Percentiles rank a stretch among this genome's conserved stretches.
These are phyloP conservation scores for Rhododendron henanense DNA, from an alignment of 148 eudicot species.

Conservation along the genomic window DNA sequence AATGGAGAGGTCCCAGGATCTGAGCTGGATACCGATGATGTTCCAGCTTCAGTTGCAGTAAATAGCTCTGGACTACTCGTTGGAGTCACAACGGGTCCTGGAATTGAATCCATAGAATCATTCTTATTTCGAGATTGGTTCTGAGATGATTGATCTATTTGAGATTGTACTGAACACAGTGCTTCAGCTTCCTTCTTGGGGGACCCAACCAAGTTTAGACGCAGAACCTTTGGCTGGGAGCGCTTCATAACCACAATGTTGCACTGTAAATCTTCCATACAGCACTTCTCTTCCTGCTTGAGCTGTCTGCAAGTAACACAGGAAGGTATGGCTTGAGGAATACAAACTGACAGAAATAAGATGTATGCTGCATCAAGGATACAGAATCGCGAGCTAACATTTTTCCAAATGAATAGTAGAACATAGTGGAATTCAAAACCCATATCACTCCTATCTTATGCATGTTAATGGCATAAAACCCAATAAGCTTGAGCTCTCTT, in stretches of 20 bases:
- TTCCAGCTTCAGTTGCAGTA: slow-evolving; percentile 85
- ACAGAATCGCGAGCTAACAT: neutral
- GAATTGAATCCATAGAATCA: slow-evolving; percentile 26
- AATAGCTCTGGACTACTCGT: slow-evolving; percentile 85
- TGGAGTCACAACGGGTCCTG: slow-evolving; percentile 81
- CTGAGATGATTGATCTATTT: slow-evolving; percentile 27
- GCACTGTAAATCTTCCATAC: slow-evolving; percentile 93
- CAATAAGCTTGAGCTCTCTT: slow-evolving; percentile 70
- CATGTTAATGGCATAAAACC: slow-evolving; percentile 30
- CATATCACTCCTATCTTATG: neutral
- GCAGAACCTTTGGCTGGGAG: slow-evolving; percentile 74
- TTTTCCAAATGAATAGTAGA: neutral
- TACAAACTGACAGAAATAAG: slow-evolving; percentile 3
- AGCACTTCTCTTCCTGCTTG: slow-evolving; percentile 74
- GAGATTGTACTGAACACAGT: slow-evolving; percentile 29
- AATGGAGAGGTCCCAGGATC: slow-evolving; percentile 83
- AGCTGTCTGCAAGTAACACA: slow-evolving; percentile 51
- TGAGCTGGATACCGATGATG: slow-evolving; percentile 86
- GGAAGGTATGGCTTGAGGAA: neutral
- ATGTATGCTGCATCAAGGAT: neutral
- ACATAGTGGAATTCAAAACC: neutral
- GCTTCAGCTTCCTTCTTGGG: slow-evolving; percentile 49
- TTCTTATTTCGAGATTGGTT: slow-evolving; percentile 22
- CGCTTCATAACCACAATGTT: slow-evolving; percentile 83
- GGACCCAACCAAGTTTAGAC: slow-evolving; percentile 72